Percentiles rank a stretch among this genome's conserved stretches.
Evolutionary conservation across 345 rosid genomes (phyloP).

Genomic region (Populus simonii): DNA sequence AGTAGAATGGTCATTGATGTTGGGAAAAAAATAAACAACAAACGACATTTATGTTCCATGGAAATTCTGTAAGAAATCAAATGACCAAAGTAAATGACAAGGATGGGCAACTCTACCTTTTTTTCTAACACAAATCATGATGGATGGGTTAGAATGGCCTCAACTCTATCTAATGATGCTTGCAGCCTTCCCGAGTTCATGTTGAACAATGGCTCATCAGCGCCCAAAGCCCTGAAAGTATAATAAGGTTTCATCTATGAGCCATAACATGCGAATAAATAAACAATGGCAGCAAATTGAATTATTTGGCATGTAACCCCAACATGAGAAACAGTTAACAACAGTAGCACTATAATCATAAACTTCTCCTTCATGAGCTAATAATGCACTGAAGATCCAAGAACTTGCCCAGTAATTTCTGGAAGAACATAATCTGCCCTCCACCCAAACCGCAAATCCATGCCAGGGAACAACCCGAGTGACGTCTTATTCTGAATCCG

Average conservation of each 20-base stretch:
- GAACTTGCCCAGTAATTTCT: conserved; percentile 72
- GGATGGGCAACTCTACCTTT: neutral
- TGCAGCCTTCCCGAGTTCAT: conserved; percentile 74
- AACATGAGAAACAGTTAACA: neutral
- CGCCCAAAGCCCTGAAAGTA: conserved; percentile 66
- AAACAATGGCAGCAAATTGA: neutral
- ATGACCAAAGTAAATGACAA: neutral
- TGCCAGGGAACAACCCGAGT: conserved; percentile 70
- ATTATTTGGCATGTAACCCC: neutral
- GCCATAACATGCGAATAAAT: neutral
- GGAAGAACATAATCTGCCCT: conserved; percentile 89
- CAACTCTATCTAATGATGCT: conserved; percentile 86
- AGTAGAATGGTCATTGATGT: neutral
- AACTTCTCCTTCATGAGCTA: neutral
- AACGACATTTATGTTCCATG: neutral
- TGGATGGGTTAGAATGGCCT: conserved; percentile 60
- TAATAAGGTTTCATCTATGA: conserved; percentile 20
- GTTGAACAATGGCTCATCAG: conserved; percentile 74
- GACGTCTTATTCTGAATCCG: conserved; percentile 77
- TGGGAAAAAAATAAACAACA: neutral
- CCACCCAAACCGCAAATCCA: conserved; percentile 88
- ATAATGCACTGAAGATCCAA: conserved; percentile 10
- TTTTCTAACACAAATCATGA: conserved; percentile 6
- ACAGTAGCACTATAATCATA: neutral
- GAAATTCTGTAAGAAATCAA: neutral